phyloP scores from a whole-genome alignment of 306 rosid species.

The Inga oerstediana region DNA sequence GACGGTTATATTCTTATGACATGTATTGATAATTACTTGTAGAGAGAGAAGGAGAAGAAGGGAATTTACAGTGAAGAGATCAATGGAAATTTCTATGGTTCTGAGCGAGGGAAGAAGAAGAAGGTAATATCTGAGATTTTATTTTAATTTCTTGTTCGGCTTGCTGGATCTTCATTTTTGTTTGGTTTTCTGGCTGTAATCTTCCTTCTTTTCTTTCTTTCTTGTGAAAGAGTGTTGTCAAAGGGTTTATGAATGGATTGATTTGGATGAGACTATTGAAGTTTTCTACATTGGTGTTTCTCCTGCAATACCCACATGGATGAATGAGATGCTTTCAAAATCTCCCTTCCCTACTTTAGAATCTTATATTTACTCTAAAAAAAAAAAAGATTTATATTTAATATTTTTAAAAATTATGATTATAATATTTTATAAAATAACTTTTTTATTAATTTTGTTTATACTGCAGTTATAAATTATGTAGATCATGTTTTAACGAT shows the following conservation, averaged over 20 bases:
- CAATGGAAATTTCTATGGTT: not conserved
- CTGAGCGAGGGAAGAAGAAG: not conserved
- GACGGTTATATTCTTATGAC: not conserved
- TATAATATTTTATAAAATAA: too few species aligned
- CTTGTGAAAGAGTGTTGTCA: not conserved
- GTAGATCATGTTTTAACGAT: too few species aligned
- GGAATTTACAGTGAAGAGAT: not conserved
- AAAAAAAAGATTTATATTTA: too few species aligned
- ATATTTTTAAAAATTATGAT: too few species aligned
- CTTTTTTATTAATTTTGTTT: too few species aligned
- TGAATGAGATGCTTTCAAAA: too few species aligned
- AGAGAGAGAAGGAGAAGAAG: slow-evolving; percentile 1
- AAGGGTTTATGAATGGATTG: not conserved
- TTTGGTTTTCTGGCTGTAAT: not conserved
- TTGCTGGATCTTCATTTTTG: not conserved
- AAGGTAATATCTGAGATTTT: not conserved
- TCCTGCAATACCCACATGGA: not conserved
- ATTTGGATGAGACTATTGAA: not conserved
- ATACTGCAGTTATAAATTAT: too few species aligned
- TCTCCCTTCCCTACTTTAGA: too few species aligned
- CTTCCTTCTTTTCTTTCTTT: not conserved
- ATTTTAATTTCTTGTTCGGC: not conserved
- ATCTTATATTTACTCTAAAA: too few species aligned
- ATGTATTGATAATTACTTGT: not conserved
- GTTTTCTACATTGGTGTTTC: not conserved